Percentiles rank a stretch among this genome's conserved stretches.
Conservation (phyloP, 2,329 filamentous ascomycete species). For the Penicillium crustosum region DNA sequence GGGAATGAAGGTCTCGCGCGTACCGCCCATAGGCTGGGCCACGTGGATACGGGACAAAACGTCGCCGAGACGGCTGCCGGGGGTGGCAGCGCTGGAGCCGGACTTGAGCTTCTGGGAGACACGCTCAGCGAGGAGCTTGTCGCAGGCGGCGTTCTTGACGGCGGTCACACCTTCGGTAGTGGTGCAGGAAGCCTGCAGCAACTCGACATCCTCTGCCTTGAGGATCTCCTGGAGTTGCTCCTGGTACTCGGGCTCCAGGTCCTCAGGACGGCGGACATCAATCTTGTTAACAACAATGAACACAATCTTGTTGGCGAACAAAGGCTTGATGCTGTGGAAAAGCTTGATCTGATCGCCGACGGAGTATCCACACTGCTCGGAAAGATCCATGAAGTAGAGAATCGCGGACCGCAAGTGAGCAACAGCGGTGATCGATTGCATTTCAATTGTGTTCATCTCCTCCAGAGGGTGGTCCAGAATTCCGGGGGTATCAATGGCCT, state of each 20-base stretch:
- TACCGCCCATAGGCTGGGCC: constrained; percentile 83
- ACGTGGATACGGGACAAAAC: constrained; percentile 95
- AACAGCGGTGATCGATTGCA: constrained; percentile 98
- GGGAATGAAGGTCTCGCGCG: constrained; percentile 82
- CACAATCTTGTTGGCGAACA: constrained; percentile 96
- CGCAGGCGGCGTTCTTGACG: constrained; percentile 92
- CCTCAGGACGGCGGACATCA: constrained; percentile 82
- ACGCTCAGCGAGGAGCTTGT: constrained; percentile 86
- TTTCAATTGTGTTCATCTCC: constrained; percentile 99
- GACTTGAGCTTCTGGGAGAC: constrained; percentile 93
- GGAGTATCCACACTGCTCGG: constrained; percentile 93
- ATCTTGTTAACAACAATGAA: constrained; percentile 99
- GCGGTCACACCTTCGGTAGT: constrained; percentile 91
- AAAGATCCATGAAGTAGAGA: constrained; percentile 97
- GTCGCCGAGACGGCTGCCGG: constrained; percentile 80
- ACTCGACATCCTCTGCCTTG: constrained; percentile 85
- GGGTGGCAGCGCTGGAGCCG: constrained; percentile 72
- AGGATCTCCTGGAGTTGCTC: constrained; percentile 75
- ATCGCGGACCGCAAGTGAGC: constrained; percentile 94
- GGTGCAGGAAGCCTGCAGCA: constrained; percentile 91
- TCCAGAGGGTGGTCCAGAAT: constrained; percentile 96
- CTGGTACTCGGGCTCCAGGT: constrained; percentile 76
- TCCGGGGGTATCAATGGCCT: constrained; percentile 97
- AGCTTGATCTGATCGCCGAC: constrained; percentile 90
- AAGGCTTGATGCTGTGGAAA: constrained; percentile 93